Base-by-base conservation (phyloP, 148 eudicot genomes). In the Camellia sinensis region DNA sequence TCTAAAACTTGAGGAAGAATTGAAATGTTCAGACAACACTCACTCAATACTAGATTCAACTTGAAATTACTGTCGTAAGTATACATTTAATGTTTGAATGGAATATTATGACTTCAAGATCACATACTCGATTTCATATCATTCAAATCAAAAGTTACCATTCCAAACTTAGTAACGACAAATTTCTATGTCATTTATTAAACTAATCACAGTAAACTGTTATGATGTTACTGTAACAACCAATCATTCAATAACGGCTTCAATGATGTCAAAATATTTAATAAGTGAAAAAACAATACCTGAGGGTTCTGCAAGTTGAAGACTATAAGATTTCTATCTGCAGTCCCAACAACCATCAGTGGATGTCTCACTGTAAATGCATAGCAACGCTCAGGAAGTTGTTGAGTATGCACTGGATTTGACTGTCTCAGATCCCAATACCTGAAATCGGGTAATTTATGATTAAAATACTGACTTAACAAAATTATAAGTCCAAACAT, bases 341-440 rank as follows among this genome's bases (percentile, higher is more conserved):
- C 94, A 57, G 99, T 93, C 40, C 93, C 99, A 79, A 89, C 99
- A 18, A 95, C 97, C 99, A 95, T 88, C 63, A 95, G 89, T 67
- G 99, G 99, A 85, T 93, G 87, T 79, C 76, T 85, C 75, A 88
- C 97, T 15, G 97, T 76, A 78, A 95, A 84, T n/a, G 97, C 84
- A 91, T 93, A 95, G 90, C 99, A 95, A 78, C 97, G 97, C 29
- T 93, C 99, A 61, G 97, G 97, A 80, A 93, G 97, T 81, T 85
- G 91, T 82, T 93, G 95, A 4, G 88, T 85, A 81, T 90, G 94
- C 64, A 90, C 89, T 40, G 97, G 97, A 84, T 83, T 90, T 77
- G 86, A 74, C 85, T 92, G 97, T 84, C 99, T 92, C 76, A 89
- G 80, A 84, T 95, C 99, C 99, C 99, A 95, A 78, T 95, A 95